Conservation (phyloP, 192 early-diverging fungal genomes). For the Spizellomyces sp. region DNA sequence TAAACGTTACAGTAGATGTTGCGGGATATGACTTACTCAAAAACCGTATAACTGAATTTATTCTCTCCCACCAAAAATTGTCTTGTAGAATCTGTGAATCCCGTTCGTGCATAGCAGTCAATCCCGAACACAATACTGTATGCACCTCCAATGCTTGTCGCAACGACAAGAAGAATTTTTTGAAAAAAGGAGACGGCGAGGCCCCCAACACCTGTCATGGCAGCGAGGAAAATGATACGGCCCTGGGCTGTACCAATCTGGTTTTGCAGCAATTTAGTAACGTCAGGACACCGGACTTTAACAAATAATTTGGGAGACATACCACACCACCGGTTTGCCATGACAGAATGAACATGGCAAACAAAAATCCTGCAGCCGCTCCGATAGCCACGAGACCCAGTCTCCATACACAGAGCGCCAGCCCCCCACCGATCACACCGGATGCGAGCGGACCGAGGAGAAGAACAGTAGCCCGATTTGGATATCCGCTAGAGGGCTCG, state of each 20-base stretch:
- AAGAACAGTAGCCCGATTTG: conserved; percentile 16
- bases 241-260: conserved; percentile 17
- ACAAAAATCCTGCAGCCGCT: conserved; percentile 28
- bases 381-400: conserved; percentile 36
- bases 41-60: conserved; percentile 6
- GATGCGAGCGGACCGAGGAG: conserved; percentile 33
- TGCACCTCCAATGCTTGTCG: conserved; percentile 37
- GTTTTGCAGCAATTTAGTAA: not conserved
- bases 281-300: too few species aligned
- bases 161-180: conserved; percentile 32
- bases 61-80: conserved; percentile 12
- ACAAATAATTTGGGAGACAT: not conserved
- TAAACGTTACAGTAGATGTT: not conserved
- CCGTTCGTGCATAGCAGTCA: conserved; percentile 38
- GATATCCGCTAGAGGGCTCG: conserved; percentile 36
- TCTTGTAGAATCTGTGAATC: conserved; percentile 21
- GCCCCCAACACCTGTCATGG: conserved; percentile 7
- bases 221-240: conserved; percentile 32
- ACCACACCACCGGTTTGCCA: conserved; percentile 28
- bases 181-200: conserved; percentile 30
- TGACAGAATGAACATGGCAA: conserved; percentile 35
- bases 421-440: conserved; percentile 36
- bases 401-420: conserved; percentile 30
- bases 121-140: conserved; percentile 37
- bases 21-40: conserved; percentile 13